Percentiles rank a stretch among this genome's conserved stretches.
Conservation (phyloP, 1,284 basidiomycete genomes). For the Termitomyces sp. region DNA sequence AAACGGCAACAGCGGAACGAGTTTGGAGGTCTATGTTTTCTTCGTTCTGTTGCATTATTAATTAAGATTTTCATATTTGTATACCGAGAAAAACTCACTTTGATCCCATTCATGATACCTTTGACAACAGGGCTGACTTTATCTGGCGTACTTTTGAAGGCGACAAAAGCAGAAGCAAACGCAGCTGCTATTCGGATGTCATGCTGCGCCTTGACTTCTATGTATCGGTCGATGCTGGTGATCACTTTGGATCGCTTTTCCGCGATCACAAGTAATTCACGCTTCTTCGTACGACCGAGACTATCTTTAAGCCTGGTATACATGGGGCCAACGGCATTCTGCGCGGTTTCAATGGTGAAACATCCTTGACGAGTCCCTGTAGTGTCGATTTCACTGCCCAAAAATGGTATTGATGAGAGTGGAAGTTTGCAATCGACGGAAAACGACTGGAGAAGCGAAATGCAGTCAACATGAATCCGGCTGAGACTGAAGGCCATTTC, state of each 20-base stretch:
- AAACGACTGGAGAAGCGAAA: conserved; percentile 77
- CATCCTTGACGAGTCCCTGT: conserved; percentile 57
- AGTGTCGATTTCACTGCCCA: conserved; percentile 79
- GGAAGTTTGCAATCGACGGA: conserved; percentile 82
- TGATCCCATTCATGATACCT: conserved; percentile 97
- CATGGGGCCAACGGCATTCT: conserved; percentile 64
- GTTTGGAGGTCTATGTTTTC: conserved; percentile 86
- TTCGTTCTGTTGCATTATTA: conserved; percentile 59
- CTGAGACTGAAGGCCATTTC: conserved; percentile 86
- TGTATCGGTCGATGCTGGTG: conserved; percentile 78
- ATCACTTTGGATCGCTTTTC: conserved; percentile 77
- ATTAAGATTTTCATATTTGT: conserved; percentile 6
- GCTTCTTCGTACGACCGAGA: conserved; percentile 73
- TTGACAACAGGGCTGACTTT: conserved; percentile 97
- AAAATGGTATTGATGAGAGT: conserved; percentile 70
- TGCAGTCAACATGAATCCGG: conserved; percentile 80
- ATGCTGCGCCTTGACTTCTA: conserved; percentile 80
- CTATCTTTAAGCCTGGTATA: conserved; percentile 75
- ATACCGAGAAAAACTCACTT: conserved; percentile 46
- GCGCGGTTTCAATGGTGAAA: conserved; percentile 82
- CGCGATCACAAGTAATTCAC: conserved; percentile 67
- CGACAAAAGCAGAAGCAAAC: conserved; percentile 88
- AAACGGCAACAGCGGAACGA: conserved; percentile 86
- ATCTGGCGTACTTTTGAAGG: conserved; percentile 77
- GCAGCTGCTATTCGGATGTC: conserved; percentile 87